Conservation (phyloP, 768 basidiomycete species). For the Tricholoma sp. region DNA sequence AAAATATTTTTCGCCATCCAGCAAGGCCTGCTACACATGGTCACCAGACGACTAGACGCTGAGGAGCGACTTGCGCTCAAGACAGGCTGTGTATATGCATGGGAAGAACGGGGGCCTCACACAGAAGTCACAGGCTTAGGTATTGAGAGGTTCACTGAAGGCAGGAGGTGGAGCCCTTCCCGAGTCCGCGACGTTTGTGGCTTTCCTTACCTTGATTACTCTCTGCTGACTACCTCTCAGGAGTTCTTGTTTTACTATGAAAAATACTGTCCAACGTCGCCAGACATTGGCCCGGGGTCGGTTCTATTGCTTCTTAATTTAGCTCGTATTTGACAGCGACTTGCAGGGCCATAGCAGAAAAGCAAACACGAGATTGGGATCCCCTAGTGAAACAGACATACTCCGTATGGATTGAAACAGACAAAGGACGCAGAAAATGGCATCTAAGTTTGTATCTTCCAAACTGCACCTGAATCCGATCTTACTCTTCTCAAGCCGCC, state of each 20-base stretch:
- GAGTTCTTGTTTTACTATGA: constrained; percentile 87
- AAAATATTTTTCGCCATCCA: constrained; percentile 75
- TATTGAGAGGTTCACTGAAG: constrained; percentile 84
- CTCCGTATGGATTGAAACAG: constrained; percentile 69
- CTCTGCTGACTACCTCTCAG: constrained; percentile 31
- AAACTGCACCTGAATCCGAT: constrained; percentile 5
- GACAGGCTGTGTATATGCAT: constrained; percentile 53
- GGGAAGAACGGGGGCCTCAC: constrained; percentile 75
- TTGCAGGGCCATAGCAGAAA: constrained; percentile 29
- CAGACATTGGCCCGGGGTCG: constrained; percentile 45
- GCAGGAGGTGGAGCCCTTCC: constrained; percentile 77
- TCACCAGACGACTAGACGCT: constrained; percentile 71
- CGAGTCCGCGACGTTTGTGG: constrained; percentile 74
- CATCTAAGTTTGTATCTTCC: constrained; percentile 59
- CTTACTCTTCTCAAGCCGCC: constrained; percentile 45
- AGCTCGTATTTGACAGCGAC: not conserved
- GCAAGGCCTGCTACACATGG: constrained; percentile 59
- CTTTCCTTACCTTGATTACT: constrained; percentile 2
- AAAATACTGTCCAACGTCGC: constrained; percentile 46
- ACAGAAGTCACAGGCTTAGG: constrained; percentile 73
- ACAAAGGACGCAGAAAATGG: constrained; percentile 70
- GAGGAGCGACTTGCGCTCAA: constrained; percentile 62
- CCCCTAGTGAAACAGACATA: constrained; percentile 81
- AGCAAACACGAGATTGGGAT: constrained; percentile 56
- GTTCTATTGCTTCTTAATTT: not conserved